These are phyloP conservation scores for Penicillium sp. DNA, from an alignment of 2,329 filamentous ascomycete genomes.

Conservation along the genomic window DNA sequence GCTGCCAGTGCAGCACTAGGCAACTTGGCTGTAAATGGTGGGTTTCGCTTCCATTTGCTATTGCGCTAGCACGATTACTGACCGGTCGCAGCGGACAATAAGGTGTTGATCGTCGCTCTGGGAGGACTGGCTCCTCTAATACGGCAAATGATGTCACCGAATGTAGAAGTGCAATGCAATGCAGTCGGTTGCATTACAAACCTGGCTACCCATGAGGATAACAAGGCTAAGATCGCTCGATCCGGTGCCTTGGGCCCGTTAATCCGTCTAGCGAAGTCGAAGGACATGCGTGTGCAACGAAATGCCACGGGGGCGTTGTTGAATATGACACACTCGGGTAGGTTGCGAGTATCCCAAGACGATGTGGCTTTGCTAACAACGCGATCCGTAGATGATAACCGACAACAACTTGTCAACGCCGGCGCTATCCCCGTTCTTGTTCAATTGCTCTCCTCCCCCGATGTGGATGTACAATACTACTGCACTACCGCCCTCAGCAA, in stretches of 20 bases:
- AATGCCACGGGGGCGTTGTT: conserved; percentile 92
- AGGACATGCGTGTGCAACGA: conserved; percentile 95
- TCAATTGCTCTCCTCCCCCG: conserved; percentile 79
- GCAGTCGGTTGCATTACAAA: conserved; percentile 98
- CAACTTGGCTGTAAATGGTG: conserved; percentile 94
- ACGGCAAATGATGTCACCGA: conserved; percentile 93
- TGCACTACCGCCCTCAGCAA: conserved; percentile 98
- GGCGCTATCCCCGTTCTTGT: conserved; percentile 97
- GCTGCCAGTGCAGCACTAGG: conserved; percentile 92
- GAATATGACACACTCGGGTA: conserved; percentile 99
- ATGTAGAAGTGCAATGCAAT: conserved; percentile 98
- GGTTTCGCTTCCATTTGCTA: conserved; percentile 9
- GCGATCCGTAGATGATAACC: conserved; percentile 75
- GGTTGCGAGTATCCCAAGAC: too few relatives aligned
- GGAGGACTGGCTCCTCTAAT: conserved; percentile 86
- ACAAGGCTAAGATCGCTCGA: conserved; percentile 95
- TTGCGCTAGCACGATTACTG: conserved; percentile 30
- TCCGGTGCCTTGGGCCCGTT: conserved; percentile 86
- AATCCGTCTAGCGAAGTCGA: conserved; percentile 86
- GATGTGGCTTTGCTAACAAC: conserved; percentile 16
- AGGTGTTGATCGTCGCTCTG: conserved; percentile 87
- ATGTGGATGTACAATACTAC: conserved; percentile 98
- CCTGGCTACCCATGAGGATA: conserved; percentile 93
- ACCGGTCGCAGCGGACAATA: conserved; percentile 72
- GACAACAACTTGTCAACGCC: conserved; percentile 91